Conservation (phyloP, 2,329 filamentous ascomycete species). For the Pezicula radicicola region DNA sequence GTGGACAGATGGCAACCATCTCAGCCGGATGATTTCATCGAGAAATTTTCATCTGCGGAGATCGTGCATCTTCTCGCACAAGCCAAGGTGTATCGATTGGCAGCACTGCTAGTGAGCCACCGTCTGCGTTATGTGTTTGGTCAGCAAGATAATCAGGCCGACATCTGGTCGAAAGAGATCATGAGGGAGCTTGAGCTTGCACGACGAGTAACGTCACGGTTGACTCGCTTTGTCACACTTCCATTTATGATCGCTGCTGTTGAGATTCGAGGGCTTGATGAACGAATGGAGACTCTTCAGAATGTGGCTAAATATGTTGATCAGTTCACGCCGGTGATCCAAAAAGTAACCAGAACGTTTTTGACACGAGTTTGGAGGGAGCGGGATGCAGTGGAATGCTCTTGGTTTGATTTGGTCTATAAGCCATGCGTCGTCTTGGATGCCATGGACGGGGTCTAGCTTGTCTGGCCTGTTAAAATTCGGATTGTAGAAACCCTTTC, state of each 20-base stretch:
- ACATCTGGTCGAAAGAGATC: conserved; percentile 24
- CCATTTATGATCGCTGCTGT: conserved; percentile 26
- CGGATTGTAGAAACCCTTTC: no score
- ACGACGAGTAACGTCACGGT: conserved; percentile 15
- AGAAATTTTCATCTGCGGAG: conserved; percentile 19
- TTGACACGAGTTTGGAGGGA: conserved; percentile 24
- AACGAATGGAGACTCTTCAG: conserved; percentile 15
- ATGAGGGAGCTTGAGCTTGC: conserved; percentile 25
- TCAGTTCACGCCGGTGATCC: conserved; percentile 18
- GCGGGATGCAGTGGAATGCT: conserved; percentile 16
- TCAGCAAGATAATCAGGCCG: conserved; percentile 19
- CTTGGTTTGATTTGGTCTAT: conserved; percentile 23
- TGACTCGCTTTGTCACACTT: conserved; percentile 22
- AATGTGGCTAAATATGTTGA: conserved; percentile 44
- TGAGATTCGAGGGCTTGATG: conserved; percentile 14
- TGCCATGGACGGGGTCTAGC: conserved; percentile 6
- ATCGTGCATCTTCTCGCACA: conserved; percentile 25
- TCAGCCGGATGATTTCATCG: conserved; percentile 12
- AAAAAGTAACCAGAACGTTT: conserved; percentile 21
- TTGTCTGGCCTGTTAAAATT: no score
- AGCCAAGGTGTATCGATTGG: conserved; percentile 25
- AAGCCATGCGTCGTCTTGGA: conserved; percentile 23
- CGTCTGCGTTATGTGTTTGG: conserved; percentile 22
- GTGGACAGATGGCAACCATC: conserved; percentile 25
- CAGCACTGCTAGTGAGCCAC: conserved; percentile 22